phyloP scores from a whole-genome alignment of 1,284 basidiomycete species.

The Rhizoctonia solani region DNA sequence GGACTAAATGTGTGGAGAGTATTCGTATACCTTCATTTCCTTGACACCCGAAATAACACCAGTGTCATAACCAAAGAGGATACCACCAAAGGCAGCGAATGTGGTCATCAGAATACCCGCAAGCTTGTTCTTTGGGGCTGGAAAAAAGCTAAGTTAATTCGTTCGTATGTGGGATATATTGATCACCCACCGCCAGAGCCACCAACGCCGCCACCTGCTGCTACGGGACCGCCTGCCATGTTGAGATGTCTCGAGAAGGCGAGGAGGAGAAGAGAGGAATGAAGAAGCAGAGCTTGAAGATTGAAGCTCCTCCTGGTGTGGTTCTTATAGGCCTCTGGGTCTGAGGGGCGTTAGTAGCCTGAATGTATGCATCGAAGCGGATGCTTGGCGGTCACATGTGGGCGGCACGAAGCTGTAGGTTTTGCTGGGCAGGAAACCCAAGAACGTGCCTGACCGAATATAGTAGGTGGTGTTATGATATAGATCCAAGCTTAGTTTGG shows the following conservation, averaged over 20 bases:
- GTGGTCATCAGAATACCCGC: conserved; percentile 46
- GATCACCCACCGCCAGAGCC: conserved; percentile 32
- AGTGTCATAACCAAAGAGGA: conserved; percentile 48
- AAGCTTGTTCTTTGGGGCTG: conserved; percentile 25
- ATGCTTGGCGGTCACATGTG: conserved; percentile 26
- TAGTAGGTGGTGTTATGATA: not conserved
- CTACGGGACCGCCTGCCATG: conserved; percentile 35
- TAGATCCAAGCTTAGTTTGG: too few relatives aligned
- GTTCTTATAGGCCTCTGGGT: too few relatives aligned
- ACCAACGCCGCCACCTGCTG: conserved; percentile 35
- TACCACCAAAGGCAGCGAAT: conserved; percentile 54
- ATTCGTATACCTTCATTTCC: conserved; percentile 39
- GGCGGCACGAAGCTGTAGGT: not conserved
- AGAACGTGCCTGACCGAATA: not conserved
- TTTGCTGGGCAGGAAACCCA: conserved; percentile 22
- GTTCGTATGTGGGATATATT: too few relatives aligned
- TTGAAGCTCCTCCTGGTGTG: too few relatives aligned
- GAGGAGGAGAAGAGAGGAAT: too few relatives aligned
- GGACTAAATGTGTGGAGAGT: conserved; percentile 36
- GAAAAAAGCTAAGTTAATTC: conserved; percentile 28
- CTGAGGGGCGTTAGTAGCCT: not conserved
- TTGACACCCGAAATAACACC: conserved; percentile 43
- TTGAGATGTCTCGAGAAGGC: too few relatives aligned
- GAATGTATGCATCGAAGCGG: not conserved
- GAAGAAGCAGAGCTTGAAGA: too few relatives aligned